These are phyloP conservation scores for Herpomyces periplanetae DNA, from an alignment of 2,329 filamentous ascomycete genomes.

Conservation along the genomic window DNA sequence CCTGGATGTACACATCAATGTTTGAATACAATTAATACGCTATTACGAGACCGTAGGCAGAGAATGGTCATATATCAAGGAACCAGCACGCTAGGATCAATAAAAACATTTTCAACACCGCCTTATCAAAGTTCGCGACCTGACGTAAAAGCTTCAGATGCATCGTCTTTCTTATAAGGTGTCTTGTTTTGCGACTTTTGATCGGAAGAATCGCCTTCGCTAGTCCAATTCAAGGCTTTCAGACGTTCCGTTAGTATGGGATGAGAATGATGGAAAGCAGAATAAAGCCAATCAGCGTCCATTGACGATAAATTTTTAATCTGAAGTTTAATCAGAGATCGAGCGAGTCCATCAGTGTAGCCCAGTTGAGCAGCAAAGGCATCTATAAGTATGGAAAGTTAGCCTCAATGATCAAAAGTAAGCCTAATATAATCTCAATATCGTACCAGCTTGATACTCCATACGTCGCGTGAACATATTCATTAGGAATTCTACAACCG, in stretches of 20 bases:
- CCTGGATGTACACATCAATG: no score
- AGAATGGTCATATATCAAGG: no score
- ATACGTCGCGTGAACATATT: constrained; percentile 77
- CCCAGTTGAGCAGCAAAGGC: constrained; percentile 51
- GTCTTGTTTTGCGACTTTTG: constrained; percentile 13
- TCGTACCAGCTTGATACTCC: constrained; percentile 56
- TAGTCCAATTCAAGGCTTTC: constrained; percentile 56
- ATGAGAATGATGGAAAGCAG: constrained; percentile 92
- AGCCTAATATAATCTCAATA: neutral
- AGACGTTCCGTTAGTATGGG: constrained; percentile 77
- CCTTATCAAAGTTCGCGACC: no score
- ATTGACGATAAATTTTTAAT: constrained; percentile 92
- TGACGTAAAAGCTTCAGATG: no score
- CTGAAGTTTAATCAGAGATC: constrained; percentile 77
- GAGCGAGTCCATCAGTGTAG: constrained; percentile 41
- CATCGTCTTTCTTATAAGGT: no score
- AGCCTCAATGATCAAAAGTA: constrained; percentile 1
- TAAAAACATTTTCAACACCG: no score
- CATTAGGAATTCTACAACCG: constrained; percentile 75
- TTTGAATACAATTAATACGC: no score
- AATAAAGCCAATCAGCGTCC: constrained; percentile 96
- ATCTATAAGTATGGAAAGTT: constrained; percentile 11
- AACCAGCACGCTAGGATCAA: no score
- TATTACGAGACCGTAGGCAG: no score
- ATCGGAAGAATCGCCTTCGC: constrained; percentile 15